Conservation (phyloP, 352 stramenopile species). For the Achlya hypogyna region DNA sequence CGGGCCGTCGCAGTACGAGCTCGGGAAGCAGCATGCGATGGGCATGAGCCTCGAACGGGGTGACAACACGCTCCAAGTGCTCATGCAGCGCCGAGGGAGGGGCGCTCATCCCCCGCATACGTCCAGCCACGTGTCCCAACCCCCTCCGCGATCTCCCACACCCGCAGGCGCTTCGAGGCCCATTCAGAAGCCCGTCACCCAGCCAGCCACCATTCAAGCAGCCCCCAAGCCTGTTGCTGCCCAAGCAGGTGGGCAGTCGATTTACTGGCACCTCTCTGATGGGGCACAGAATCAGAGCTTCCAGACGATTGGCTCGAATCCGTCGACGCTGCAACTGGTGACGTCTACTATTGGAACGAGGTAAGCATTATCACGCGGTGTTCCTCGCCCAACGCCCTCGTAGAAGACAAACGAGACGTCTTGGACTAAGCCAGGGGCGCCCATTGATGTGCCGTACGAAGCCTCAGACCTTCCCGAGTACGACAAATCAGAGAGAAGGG, state of each 20-base stretch:
- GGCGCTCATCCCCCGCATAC: neutral
- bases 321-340: slow-evolving; percentile 36
- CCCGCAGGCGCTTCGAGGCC: slow-evolving; percentile 19
- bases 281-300: slow-evolving; percentile 21
- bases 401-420: slow-evolving; percentile 66
- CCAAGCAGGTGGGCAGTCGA: neutral
- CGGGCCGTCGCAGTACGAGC: slow-evolving; percentile 55
- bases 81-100: slow-evolving; percentile 36
- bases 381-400: neutral
- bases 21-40: slow-evolving; percentile 38
- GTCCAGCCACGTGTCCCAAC: slow-evolving; percentile 28
- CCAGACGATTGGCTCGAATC: slow-evolving; percentile 47
- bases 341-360: slow-evolving; percentile 78
- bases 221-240: neutral
- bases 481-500: slow-evolving; percentile 12
- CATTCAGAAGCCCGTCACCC: no score
- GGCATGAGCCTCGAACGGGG: slow-evolving; percentile 35
- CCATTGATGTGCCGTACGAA: neutral
- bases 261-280: neutral
- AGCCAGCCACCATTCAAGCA: neutral
- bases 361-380: slow-evolving; percentile 23
- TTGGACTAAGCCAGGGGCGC: slow-evolving; percentile 44
- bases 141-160: neutral
- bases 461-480: slow-evolving; percentile 22
- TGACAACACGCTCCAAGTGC: slow-evolving; percentile 70